phyloP scores from a whole-genome alignment of 208 protist genomes.

The Wallacemonas sp. region DNA sequence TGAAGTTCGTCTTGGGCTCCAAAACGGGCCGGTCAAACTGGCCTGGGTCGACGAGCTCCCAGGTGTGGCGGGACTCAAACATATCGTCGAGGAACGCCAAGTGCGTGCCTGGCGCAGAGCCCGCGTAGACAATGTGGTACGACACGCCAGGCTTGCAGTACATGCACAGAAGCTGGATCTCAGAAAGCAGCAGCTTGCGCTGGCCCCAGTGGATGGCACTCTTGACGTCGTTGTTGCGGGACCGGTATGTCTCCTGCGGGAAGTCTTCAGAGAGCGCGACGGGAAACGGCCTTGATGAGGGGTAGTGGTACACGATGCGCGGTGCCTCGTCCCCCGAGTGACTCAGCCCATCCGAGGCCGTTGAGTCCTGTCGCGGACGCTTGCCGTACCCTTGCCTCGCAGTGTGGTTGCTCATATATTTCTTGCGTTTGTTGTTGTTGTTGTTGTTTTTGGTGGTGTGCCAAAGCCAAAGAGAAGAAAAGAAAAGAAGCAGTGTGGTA shows the following conservation, averaged over 20 bases:
- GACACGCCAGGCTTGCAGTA: conserved; percentile 69
- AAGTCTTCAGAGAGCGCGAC: conserved; percentile 68
- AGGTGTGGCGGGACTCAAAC: conserved; percentile 86
- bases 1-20: conserved; percentile 64
- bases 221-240: conserved; percentile 84
- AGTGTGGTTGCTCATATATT: not conserved
- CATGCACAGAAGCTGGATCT: conserved; percentile 94
- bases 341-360: not conserved
- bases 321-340: not conserved
- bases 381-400: not conserved
- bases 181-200: conserved; percentile 95
- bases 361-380: not conserved
- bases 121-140: conserved; percentile 95
- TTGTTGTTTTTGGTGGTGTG: not conserved
- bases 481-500: conserved; percentile 15
- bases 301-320: conserved; percentile 77
- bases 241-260: conserved; percentile 80
- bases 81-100: conserved; percentile 88
- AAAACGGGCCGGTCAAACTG: conserved; percentile 83
- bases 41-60: conserved; percentile 94
- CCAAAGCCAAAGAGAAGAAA: conserved; percentile 13
- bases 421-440: not conserved
- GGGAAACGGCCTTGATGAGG: conserved; percentile 72
- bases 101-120: conserved; percentile 95
- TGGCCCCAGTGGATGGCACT: conserved; percentile 96